These are phyloP conservation scores for Trifolium subterraneum DNA, from an alignment of 306 rosid genomes.

Conservation along the genomic window DNA sequence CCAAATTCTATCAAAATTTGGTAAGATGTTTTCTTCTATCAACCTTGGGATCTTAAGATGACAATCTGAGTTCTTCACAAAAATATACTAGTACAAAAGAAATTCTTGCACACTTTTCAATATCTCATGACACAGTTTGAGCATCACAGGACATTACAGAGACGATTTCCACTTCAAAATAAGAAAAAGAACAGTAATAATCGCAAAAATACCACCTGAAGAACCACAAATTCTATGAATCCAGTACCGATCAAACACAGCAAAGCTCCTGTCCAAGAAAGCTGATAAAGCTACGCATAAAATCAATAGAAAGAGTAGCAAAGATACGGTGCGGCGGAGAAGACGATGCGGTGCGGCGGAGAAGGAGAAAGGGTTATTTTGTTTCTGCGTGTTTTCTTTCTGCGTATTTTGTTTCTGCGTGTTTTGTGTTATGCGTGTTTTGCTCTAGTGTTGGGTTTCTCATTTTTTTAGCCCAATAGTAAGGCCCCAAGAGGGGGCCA, in stretches of 20 bases:
- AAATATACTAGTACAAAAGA: neutral
- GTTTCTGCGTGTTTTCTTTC: no score
- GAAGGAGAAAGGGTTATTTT: no score
- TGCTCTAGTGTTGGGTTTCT: no score
- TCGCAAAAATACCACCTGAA: constrained; percentile 66
- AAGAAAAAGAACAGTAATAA: constrained; percentile 73
- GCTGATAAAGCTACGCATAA: constrained; percentile 56
- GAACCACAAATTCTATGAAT: constrained; percentile 91
- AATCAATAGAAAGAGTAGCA: constrained; percentile 68
- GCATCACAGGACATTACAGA: constrained; percentile 47
- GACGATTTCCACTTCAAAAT: constrained; percentile 78
- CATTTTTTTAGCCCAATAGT: no score
- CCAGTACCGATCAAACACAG: constrained; percentile 81
- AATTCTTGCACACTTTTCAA: constrained; percentile 3
- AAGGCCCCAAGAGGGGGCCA: no score
- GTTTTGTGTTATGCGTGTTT: no score
- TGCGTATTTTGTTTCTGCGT: no score
- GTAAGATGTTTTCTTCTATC: neutral
- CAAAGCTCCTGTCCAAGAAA: constrained; percentile 55
- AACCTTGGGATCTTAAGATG: constrained; percentile 22
- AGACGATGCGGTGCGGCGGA: no score
- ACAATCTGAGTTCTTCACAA: neutral
- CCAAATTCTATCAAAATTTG: neutral
- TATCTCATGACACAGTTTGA: constrained; percentile 30
- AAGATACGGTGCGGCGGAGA: no score